Conservation (phyloP, 2,329 filamentous ascomycete genomes). For the Colletotrichum sp. region DNA sequence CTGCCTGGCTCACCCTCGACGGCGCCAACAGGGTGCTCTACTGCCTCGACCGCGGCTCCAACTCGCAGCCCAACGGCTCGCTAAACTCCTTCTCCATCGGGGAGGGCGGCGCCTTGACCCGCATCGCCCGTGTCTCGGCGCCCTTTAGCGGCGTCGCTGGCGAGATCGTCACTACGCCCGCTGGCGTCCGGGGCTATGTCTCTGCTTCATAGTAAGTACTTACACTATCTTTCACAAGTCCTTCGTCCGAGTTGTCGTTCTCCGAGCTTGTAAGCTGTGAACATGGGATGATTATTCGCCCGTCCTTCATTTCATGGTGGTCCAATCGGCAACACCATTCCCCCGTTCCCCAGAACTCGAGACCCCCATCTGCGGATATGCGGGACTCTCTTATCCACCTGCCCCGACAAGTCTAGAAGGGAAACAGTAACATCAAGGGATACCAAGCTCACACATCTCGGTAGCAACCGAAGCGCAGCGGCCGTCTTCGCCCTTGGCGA, state of each 20-base stretch:
- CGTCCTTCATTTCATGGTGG: not conserved
- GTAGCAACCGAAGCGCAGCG: slow-evolving; percentile 19
- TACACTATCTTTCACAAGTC: not conserved
- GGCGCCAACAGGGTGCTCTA: slow-evolving; percentile 15
- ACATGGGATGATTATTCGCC: not conserved
- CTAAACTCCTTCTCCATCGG: slow-evolving; percentile 23
- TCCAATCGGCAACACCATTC: not conserved
- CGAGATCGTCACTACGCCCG: slow-evolving; percentile 21
- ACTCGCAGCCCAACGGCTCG: slow-evolving; percentile 7
- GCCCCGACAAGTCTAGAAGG: not conserved
- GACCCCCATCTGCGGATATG: not conserved
- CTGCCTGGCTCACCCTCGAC: slow-evolving; percentile 20
- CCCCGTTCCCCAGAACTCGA: not conserved
- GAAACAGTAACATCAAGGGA: not conserved
- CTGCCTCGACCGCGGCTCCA: slow-evolving; percentile 18
- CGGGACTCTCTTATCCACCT: not conserved
- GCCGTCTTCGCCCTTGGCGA: slow-evolving; percentile 19
- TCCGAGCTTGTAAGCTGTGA: not conserved
- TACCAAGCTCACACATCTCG: not conserved
- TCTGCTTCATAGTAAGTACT: slow-evolving; percentile 22
- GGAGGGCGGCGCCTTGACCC: slow-evolving; percentile 15
- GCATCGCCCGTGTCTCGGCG: slow-evolving; percentile 19
- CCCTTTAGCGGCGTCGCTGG: slow-evolving; percentile 22
- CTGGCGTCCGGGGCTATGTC: slow-evolving; percentile 22
- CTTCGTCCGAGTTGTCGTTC: not conserved